Base-by-base conservation (phyloP, 139 green algal genomes). In the Coccomyxa sp. region DNA sequence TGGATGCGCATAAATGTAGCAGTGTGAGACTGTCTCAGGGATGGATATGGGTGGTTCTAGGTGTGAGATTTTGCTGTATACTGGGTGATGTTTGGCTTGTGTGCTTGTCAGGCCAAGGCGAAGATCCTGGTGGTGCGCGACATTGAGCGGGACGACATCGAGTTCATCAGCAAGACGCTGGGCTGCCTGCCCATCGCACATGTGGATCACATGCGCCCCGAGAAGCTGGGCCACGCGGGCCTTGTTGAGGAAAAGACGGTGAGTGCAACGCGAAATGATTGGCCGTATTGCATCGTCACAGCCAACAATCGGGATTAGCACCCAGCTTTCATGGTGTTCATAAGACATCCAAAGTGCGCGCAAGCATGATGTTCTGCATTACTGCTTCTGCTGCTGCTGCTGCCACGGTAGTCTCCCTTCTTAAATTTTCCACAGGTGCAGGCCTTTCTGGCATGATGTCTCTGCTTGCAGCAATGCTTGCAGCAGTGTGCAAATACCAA, bases 51-150 rank as follows among this genome's bases (percentile, higher is more conserved):
- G 7, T 7, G 7, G 38, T 51, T 51, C 7, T 51, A 7, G 38
- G 38, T 51, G n/a, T 51, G 3, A 11, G 38, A 11, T 51, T 51
- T 7, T 51, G 7, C 38, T 51, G 38, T 51, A 51, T 7, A 11
- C 38, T 51, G 38, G 38, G 38, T 51, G 38, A 51, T 51, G 38
- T 71, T 3, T 25, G 63, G 18, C 63, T 71, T 71, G 18, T 71
- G 63, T 71, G 63, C 63, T 25, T 71, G 18, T 71, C 91, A 95
- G 91, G 94, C 94, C 82, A 98, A 98, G 91, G 97, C 97, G 30
- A 99, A 99, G 93, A 99, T 99, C 91, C 95, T 99, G 92, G 97
- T 99, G 67, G 90, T 99, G 4, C 91, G 93, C 28, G 96, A 99
- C 86, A 93, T 99, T 67, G 97, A 99, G 92, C 91, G 97, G 13